Evolutionary conservation across 139 green algal genomes (phyloP).

Genomic region (Coelastrella sp.): DNA sequence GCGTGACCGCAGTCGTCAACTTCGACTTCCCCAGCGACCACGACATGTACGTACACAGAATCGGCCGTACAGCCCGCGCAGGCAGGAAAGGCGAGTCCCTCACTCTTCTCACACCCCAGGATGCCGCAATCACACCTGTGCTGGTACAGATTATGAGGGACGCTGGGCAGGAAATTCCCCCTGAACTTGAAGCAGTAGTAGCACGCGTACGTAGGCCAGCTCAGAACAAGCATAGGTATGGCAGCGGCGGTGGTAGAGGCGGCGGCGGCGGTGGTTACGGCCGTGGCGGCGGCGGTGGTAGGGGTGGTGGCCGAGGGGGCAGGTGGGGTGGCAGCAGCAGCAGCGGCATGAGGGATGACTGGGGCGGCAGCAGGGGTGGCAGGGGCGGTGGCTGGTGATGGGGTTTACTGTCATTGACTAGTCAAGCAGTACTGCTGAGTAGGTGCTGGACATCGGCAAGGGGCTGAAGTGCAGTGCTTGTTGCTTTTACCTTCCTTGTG

Average conservation of each 20-base stretch:
- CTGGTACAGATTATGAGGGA: conserved; percentile 68
- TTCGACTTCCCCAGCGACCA: conserved; percentile 91
- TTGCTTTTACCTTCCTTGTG: too few relatives aligned
- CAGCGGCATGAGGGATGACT: background rate
- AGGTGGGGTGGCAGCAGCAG: background rate
- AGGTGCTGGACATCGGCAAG: background rate
- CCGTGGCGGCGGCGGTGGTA: conserved; percentile 37
- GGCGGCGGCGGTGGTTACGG: conserved; percentile 30
- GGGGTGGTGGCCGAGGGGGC: conserved; percentile 23
- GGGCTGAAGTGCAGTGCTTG: background rate
- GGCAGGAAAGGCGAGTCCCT: conserved; percentile 73
- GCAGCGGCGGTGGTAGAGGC: conserved; percentile 22
- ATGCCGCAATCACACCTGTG: conserved; percentile 63
- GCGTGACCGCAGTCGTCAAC: conserved; percentile 85
- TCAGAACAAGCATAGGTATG: conserved; percentile 27
- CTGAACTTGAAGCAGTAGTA: conserved; percentile 75
- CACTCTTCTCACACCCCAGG: conserved; percentile 69
- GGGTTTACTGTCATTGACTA: background rate
- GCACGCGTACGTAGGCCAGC: conserved; percentile 60
- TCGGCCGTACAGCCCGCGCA: conserved; percentile 85
- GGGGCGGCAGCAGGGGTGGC: background rate
- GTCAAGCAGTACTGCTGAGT: background rate
- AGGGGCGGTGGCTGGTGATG: background rate
- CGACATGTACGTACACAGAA: conserved; percentile 93
- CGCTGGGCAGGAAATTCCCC: conserved; percentile 66